These are phyloP conservation scores for Tylopilus intermedius DNA, from an alignment of 768 basidiomycete species.

Conservation along the genomic window DNA sequence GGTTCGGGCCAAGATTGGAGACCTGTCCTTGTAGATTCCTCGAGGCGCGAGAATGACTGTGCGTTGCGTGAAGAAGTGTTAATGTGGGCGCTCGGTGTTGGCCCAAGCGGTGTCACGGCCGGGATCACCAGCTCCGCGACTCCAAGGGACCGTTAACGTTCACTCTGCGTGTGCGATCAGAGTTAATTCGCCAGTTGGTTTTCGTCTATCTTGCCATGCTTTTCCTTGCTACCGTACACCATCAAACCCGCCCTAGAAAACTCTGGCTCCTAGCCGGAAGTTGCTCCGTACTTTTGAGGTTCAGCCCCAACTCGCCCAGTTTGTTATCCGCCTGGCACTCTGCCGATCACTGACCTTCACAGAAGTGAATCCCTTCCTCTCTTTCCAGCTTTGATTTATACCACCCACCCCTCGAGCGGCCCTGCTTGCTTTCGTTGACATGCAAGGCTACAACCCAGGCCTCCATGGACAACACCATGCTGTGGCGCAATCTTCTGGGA, in stretches of 20 bases:
- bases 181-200: slow-evolving; percentile 27
- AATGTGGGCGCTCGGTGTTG: slow-evolving; percentile 31
- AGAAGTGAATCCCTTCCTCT: slow-evolving; percentile 7
- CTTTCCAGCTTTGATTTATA: slow-evolving; percentile 8
- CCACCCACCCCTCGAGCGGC: background rate
- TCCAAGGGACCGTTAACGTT: slow-evolving; percentile 21
- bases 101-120: slow-evolving; percentile 26
- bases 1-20: slow-evolving; percentile 30
- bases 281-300: slow-evolving; percentile 14
- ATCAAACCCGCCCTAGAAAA: slow-evolving; percentile 26
- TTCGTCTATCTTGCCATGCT: slow-evolving; percentile 31
- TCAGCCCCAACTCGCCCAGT: slow-evolving; percentile 20
- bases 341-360: slow-evolving; percentile 28
- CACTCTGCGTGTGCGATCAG: slow-evolving; percentile 29
- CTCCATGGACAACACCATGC: slow-evolving; percentile 21
- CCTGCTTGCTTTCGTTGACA: slow-evolving; percentile 15
- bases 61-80: slow-evolving; percentile 25
- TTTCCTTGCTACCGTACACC: slow-evolving; percentile 28
- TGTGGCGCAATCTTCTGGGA: slow-evolving; percentile 25
- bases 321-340: slow-evolving; percentile 23
- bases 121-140: slow-evolving; percentile 34
- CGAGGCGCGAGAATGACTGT: slow-evolving; percentile 37
- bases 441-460: slow-evolving; percentile 27
- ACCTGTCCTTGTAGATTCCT: slow-evolving; percentile 43
- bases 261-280: slow-evolving; percentile 16